phyloP scores from a whole-genome alignment of 495 filamentous ascomycete species.

The Penicillium soppii region DNA sequence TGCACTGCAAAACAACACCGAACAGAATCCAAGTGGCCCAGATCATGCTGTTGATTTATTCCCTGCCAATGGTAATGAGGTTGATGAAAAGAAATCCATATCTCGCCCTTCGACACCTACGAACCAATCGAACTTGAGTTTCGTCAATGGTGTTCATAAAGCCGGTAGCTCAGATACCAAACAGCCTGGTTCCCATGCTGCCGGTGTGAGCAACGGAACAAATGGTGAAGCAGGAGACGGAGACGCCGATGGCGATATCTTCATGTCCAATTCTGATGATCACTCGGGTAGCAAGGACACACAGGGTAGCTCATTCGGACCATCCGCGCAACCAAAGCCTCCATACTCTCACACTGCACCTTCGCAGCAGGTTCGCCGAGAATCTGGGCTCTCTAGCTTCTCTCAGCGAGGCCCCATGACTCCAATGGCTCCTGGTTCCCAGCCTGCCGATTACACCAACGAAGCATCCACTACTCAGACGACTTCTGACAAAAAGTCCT shows the following conservation, averaged over 20 bases:
- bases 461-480: slow-evolving; percentile 81
- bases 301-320: slow-evolving; percentile 50
- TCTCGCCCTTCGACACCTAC: slow-evolving; percentile 54
- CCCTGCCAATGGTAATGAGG: slow-evolving; percentile 24
- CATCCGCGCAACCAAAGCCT: slow-evolving; percentile 51
- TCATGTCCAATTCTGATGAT: slow-evolving; percentile 50
- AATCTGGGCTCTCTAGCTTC: slow-evolving; percentile 47
- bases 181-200: slow-evolving; percentile 36
- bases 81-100: slow-evolving; percentile 21
- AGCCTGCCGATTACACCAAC: slow-evolving; percentile 73
- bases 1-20: slow-evolving; percentile 45
- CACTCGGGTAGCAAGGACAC: slow-evolving; percentile 41
- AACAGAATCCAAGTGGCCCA: slow-evolving; percentile 52
- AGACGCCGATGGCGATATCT: slow-evolving; percentile 60
- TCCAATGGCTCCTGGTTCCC: slow-evolving; percentile 71
- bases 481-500: slow-evolving; percentile 74
- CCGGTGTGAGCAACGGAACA: slow-evolving; percentile 65
- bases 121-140: slow-evolving; percentile 46
- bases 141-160: slow-evolving; percentile 49
- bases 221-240: slow-evolving; percentile 37
- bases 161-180: slow-evolving; percentile 49
- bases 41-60: slow-evolving; percentile 61
- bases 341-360: slow-evolving; percentile 50
- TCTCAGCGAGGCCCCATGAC: slow-evolving; percentile 75
- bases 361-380: slow-evolving; percentile 51